phyloP scores from a whole-genome alignment of 345 rosid species.

The Pseudoturritis turrita region DNA sequence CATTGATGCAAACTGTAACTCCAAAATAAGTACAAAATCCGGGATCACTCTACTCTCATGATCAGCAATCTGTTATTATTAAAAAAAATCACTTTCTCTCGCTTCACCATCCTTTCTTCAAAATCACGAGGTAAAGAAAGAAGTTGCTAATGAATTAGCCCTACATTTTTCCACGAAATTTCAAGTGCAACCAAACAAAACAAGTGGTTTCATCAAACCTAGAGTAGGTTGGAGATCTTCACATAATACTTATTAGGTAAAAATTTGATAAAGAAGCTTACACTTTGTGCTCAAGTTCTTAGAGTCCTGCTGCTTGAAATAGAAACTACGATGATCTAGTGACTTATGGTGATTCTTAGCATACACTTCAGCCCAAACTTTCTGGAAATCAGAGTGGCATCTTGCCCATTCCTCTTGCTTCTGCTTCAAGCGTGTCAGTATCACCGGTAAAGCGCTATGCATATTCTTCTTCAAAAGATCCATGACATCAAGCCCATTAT shows the following conservation, averaged over 20 bases:
- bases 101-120: background rate
- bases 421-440: constrained; percentile 95
- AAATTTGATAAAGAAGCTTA: constrained; percentile 18
- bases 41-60: background rate
- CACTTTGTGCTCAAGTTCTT: constrained; percentile 94
- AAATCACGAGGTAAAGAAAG: background rate
- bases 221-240: background rate
- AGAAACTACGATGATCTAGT: constrained; percentile 96
- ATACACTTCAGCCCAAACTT: constrained; percentile 98
- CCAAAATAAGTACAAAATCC: background rate
- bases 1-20: constrained; percentile 6
- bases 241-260: background rate
- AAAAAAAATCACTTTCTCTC: background rate
- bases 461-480: constrained; percentile 81
- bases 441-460: constrained; percentile 80
- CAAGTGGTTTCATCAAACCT: constrained; percentile 7
- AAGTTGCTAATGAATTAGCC: background rate
- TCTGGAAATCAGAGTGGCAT: constrained; percentile 89
- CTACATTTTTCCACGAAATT: background rate
- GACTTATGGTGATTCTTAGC: constrained; percentile 94
- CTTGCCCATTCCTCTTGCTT: constrained; percentile 98
- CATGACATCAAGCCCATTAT: constrained; percentile 96
- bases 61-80: background rate
- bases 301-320: constrained; percentile 95
- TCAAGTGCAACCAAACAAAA: background rate